Conservation (phyloP, 169 alveolate genomes). For the Cyclospora cayetanensis region DNA sequence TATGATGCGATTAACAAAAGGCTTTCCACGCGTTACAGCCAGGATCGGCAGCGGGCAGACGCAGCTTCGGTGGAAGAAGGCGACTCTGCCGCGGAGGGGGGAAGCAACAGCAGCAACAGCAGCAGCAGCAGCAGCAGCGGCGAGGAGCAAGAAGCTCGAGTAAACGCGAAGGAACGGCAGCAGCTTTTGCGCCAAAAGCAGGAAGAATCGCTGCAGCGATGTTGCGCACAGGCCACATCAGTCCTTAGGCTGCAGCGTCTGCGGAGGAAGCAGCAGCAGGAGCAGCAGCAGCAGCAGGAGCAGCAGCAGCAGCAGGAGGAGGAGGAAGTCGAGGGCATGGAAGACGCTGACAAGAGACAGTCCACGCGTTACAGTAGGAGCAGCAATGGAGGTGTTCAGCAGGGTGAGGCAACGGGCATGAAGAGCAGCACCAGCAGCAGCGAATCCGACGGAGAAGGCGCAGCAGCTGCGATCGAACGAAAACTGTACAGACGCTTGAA, state of each 20-base stretch:
- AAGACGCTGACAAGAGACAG: too few relatives aligned
- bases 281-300: conserved; percentile 5
- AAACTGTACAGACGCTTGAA: conserved; percentile 2
- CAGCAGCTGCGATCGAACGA: not conserved
- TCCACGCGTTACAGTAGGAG: too few relatives aligned
- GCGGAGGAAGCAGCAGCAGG: conserved; percentile 2
- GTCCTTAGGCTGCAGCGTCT: not conserved
- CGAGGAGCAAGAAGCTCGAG: not conserved
- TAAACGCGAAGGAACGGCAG: not conserved
- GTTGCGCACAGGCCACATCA: not conserved
- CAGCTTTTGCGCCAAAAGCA: too few relatives aligned
- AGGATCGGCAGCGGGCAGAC: too few relatives aligned
- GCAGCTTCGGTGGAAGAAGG: too few relatives aligned
- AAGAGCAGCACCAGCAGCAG: too few relatives aligned
- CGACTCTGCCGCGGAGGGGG: too few relatives aligned
- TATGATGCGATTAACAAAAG: too few relatives aligned
- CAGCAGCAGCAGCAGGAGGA: conserved; percentile 3
- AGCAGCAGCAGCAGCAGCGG: conserved; percentile 32
- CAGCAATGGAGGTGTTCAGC: too few relatives aligned
- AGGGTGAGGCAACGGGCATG: too few relatives aligned
- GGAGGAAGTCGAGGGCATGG: too few relatives aligned
- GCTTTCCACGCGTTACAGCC: not conserved
- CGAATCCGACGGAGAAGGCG: too few relatives aligned
- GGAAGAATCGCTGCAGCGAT: conserved; percentile 33
- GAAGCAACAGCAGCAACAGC: not conserved